These are phyloP conservation scores for Clarkia xantiana DNA, from an alignment of 345 rosid genomes.

Conservation along the genomic window DNA sequence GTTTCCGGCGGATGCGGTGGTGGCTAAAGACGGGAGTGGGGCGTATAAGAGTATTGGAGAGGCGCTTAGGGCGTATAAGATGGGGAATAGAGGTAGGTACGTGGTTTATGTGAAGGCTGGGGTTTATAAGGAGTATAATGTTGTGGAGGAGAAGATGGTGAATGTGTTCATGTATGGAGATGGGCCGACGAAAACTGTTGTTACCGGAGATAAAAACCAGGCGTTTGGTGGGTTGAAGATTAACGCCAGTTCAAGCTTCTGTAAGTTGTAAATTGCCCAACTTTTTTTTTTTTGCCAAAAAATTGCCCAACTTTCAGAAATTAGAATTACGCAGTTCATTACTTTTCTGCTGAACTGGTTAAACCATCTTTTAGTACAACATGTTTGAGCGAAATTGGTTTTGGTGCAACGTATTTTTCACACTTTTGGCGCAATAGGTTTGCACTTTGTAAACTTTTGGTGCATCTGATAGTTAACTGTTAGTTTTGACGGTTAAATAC, in stretches of 20 bases:
- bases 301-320: too few relatives aligned
- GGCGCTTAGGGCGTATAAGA: conserved; percentile 36
- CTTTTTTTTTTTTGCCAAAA: too few relatives aligned
- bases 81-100: conserved; percentile 15
- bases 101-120: conserved; percentile 44
- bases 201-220: conserved; percentile 25
- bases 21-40: conserved; percentile 75
- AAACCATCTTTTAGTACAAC: too few relatives aligned
- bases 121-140: conserved; percentile 22
- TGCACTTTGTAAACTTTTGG: too few relatives aligned
- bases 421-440: too few relatives aligned
- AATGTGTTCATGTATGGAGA: conserved; percentile 42
- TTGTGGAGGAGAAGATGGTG: conserved; percentile 10
- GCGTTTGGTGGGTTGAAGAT: conserved; percentile 3
- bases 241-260: conserved; percentile 21
- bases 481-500: too few relatives aligned
- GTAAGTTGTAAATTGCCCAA: too few relatives aligned
- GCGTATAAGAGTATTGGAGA: conserved; percentile 32
- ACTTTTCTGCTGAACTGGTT: too few relatives aligned
- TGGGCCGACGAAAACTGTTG: conserved; percentile 27
- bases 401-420: too few relatives aligned
- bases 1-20: conserved; percentile 49
- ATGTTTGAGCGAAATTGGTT: too few relatives aligned
- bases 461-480: too few relatives aligned
- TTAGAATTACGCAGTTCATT: too few relatives aligned